These are phyloP conservation scores for Cercospora zeae-maydis DNA, from an alignment of 2,329 filamentous ascomycete species.

Conservation along the genomic window DNA sequence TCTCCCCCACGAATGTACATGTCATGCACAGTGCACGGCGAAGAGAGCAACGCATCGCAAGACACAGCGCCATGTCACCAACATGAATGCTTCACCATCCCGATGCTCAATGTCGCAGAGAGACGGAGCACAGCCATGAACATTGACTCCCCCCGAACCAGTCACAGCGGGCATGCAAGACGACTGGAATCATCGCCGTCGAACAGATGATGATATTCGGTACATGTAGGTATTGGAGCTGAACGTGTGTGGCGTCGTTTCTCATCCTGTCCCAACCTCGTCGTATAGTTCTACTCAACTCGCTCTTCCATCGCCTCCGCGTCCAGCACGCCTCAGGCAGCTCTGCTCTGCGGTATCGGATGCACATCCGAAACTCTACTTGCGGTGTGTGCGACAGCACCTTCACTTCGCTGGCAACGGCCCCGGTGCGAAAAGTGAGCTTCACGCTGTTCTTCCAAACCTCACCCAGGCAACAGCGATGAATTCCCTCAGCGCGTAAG, in stretches of 20 bases:
- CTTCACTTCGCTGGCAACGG: constrained; percentile 1
- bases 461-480: neutral
- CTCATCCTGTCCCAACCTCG: too few relatives aligned
- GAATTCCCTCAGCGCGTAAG: constrained; percentile 2
- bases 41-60: neutral
- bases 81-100: neutral
- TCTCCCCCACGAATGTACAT: neutral
- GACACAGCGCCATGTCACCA: neutral
- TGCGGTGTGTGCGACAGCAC: constrained; percentile 2
- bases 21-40: neutral
- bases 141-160: neutral
- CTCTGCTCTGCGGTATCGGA: neutral
- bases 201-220: neutral
- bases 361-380: neutral
- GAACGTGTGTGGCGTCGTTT: neutral
- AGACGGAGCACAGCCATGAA: neutral
- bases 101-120: neutral
- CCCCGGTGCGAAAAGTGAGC: neutral
- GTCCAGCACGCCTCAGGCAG: neutral
- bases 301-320: neutral
- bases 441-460: neutral
- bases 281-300: too few relatives aligned
- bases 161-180: neutral
- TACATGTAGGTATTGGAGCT: neutral
- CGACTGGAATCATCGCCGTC: neutral